Evolutionary conservation across 2,329 filamentous ascomycete species (phyloP), one percentile per base, ranked within the genome.

Genomic region (Sarocladium strictum): DNA sequence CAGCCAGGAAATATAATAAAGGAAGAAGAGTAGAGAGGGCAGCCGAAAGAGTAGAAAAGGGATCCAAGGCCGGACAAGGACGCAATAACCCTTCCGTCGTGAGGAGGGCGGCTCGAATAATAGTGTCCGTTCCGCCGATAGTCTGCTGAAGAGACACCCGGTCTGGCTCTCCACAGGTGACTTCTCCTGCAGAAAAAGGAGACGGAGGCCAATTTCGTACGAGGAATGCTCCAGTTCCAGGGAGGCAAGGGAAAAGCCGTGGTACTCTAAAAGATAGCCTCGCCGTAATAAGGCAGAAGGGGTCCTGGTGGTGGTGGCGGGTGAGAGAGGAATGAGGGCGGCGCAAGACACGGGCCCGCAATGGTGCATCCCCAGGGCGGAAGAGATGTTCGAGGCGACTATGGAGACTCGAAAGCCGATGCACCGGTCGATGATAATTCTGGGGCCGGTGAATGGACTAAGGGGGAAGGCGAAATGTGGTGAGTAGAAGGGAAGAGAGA

Each of bases 271-370:
- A 12, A 35, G 23, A 12, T 15, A 35, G 29, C 47, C 43, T 26
- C 29, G 43, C 10, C 17, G 40, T n/a, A n/a, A n/a, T n/a, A n/a
- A n/a, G n/a, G n/a, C n/a, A n/a, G n/a, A n/a, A n/a, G n/a, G n/a
- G n/a, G n/a, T n/a, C n/a, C n/a, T n/a, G n/a, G n/a, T n/a, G n/a
- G n/a, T n/a, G n/a, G n/a, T 15, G 37, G 37, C 37, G 14, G 29
- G 12, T 40, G 37, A 23, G 40, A 45, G 40, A 45, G 40, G 47
- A 51, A 51, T 51, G 47, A 51, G 47, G 47, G 47, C 47, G 29
- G 29, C 47, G 47, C 47, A 29, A 51, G 47, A 51, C 47, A 51
- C 47, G 47, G 47, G 47, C 29, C 47, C 47, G 29, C 47, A 32
- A 35, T 19, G 27, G 47, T 51, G 47, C 27, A 35, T 35, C 47